These are phyloP conservation scores for Nannochloris sp. DNA, from an alignment of 139 green algal species.

Conservation along the genomic window DNA sequence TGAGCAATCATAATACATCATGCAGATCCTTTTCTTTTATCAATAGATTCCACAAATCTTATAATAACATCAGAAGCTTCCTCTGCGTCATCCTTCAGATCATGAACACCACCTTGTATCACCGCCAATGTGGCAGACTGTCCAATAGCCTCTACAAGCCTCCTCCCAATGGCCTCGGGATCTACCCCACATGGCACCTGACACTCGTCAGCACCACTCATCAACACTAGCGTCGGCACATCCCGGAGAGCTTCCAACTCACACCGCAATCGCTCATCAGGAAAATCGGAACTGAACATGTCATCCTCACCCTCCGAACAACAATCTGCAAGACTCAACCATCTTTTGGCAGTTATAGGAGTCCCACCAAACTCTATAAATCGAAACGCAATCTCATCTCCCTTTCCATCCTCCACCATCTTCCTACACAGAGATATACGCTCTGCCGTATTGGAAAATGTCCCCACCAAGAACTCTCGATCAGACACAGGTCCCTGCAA, in stretches of 20 bases:
- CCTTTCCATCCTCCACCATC: constrained; percentile 31
- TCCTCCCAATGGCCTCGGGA: not conserved
- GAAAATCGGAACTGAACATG: constrained; percentile 46
- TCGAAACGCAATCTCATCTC: constrained; percentile 37
- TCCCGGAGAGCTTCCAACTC: constrained; percentile 6
- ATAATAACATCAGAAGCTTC: constrained; percentile 17
- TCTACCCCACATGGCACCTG: constrained; percentile 14
- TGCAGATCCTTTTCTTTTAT: not conserved
- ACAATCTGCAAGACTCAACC: constrained; percentile 18
- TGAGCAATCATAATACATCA: constrained; percentile 3
- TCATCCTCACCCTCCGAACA: constrained; percentile 35
- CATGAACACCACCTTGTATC: constrained; percentile 28
- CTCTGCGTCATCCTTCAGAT: constrained; percentile 24
- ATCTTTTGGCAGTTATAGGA: constrained; percentile 37
- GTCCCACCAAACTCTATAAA: constrained; percentile 18
- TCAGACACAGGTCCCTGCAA: constrained; percentile 56
- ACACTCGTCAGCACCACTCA: constrained; percentile 44
- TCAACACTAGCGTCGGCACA: constrained; percentile 38
- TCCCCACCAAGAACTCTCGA: constrained; percentile 32
- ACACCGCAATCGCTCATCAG: constrained; percentile 19
- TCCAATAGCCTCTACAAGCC: constrained; percentile 27
- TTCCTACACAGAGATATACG: not conserved
- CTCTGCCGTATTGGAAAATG: constrained; percentile 15
- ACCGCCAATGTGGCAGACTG: constrained; percentile 4
- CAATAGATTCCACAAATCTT: constrained; percentile 13